Base-by-base conservation (phyloP, 257 asterid genomes). In the Solanum clarkiae region DNA sequence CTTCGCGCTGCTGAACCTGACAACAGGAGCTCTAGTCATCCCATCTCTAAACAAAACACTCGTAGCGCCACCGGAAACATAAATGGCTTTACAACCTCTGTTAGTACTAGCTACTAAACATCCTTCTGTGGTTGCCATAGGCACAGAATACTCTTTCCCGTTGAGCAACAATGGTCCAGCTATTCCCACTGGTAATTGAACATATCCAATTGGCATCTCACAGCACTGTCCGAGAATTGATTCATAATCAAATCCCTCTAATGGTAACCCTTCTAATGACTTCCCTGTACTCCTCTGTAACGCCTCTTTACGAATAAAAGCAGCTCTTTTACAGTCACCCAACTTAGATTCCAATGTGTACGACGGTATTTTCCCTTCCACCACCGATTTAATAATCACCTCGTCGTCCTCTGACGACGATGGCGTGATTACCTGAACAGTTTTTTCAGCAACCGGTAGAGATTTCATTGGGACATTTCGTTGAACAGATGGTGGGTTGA, bases 111-210 rank as follows among this genome's bases (percentile, higher is more conserved):
- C 95, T 60, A 92, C 93, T 83, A 92, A 63, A 70, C 93, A 91
- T 17, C 95, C 95, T 65, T 92, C 95, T 3, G 95, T 92, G 0
- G 95, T 92, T 22, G 92, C 92, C 95, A 92, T 92, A 13, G 95
- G 95, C 49, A 92, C 92, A 66, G 84, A 87, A 77, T 84, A 92
- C 14, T 92, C 93, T 45, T 86, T 87, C 32, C 95, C 95, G 42
- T 92, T 90, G 36, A 92, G 92, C 56, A 88, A 72, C 89, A 92
- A 80, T 32, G 95, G 95, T 55, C 95, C 95, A 4, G 92, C 95
- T 29, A 92, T 90, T 42, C 95, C 95, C 55, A 92, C 95, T 5
- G 95, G 95, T 44, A 92, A 80, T 72, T 92, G 95, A 9, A 92
- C 89, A 80, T 88, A 92, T 40, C 95, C 95, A 26, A 92, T 89